A percentile compares a stretch with the other conserved stretches of the same genome.
Conservation (phyloP, 2,329 filamentous ascomycete genomes). For the Aspergillus sp. region DNA sequence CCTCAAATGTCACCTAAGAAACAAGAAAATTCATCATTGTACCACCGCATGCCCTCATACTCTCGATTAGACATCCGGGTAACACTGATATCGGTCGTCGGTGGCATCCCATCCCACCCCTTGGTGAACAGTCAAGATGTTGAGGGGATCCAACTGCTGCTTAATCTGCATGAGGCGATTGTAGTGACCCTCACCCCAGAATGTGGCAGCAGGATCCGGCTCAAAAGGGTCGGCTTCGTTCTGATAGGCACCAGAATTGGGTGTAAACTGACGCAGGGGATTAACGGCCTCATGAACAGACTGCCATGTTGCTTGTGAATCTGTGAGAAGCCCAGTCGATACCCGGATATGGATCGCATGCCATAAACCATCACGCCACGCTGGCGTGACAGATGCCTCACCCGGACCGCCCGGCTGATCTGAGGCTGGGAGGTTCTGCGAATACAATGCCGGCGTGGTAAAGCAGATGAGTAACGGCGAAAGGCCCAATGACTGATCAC, state of each 20-base stretch:
- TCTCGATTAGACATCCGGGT: slow-evolving; percentile 7
- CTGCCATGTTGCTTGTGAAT: slow-evolving; percentile 11
- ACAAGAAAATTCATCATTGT: too few species aligned
- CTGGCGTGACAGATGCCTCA: slow-evolving; percentile 17
- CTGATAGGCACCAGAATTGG: slow-evolving; percentile 13
- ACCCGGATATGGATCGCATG: slow-evolving; percentile 14
- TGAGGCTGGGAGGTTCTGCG: slow-evolving; percentile 5
- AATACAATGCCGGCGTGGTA: slow-evolving; percentile 7
- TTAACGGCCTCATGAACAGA: slow-evolving; percentile 12
- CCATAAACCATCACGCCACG: slow-evolving; percentile 20
- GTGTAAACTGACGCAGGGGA: slow-evolving; percentile 15
- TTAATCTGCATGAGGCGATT: slow-evolving; percentile 15
- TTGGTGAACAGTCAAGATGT: slow-evolving; percentile 14
- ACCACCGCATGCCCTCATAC: too few species aligned
- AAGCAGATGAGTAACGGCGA: slow-evolving; percentile 6
- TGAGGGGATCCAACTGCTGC: slow-evolving; percentile 10
- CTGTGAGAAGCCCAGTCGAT: slow-evolving; percentile 7
- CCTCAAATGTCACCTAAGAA: too few species aligned
- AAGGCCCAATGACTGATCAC: not conserved
- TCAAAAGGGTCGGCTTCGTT: slow-evolving; percentile 18
- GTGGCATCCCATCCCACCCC: slow-evolving; percentile 13
- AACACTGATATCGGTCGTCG: slow-evolving; percentile 13
- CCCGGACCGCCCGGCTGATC: slow-evolving; percentile 15
- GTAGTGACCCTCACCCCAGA: slow-evolving; percentile 18
- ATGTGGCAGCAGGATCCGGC: slow-evolving; percentile 8